These are phyloP conservation scores for Alisma plantagoaquatica DNA, from an alignment of 106 monocot species.

Conservation along the genomic window DNA sequence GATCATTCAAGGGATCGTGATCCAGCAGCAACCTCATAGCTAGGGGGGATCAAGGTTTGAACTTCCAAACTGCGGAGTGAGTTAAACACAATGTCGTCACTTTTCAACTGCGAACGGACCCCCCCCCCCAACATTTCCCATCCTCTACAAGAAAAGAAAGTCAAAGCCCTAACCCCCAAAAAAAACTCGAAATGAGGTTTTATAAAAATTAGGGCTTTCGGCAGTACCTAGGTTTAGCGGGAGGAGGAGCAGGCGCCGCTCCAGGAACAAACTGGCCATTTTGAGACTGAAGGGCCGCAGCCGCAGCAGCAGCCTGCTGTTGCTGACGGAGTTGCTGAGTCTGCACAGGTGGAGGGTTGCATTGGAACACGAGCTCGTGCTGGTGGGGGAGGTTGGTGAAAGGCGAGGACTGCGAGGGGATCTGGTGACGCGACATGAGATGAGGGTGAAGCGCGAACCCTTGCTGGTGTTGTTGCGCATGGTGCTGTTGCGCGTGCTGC, in stretches of 20 bases:
- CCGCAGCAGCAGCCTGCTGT: constrained; percentile 9
- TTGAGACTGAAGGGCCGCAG: neutral
- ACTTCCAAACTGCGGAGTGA: too few relatives aligned
- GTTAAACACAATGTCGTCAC: too few relatives aligned
- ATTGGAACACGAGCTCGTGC: constrained; percentile 29
- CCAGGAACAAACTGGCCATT: constrained; percentile 6
- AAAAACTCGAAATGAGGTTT: too few relatives aligned
- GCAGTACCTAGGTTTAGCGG: constrained; percentile 41
- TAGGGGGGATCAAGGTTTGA: too few relatives aligned
- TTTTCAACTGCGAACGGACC: too few relatives aligned
- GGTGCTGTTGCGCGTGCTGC: neutral
- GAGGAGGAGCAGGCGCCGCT: constrained; percentile 5
- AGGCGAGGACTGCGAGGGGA: too few relatives aligned
- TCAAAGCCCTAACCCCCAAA: too few relatives aligned
- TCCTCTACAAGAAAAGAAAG: too few relatives aligned
- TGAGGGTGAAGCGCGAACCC: neutral
- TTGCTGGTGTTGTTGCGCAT: neutral
- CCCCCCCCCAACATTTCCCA: too few relatives aligned
- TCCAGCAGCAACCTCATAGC: too few relatives aligned
- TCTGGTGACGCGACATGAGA: neutral
- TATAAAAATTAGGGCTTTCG: neutral
- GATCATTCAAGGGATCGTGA: too few relatives aligned
- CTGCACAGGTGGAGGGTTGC: constrained; percentile 12
- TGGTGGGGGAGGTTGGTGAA: constrained; percentile 23
- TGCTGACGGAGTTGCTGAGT: constrained; percentile 4